Base-by-base conservation (phyloP, 441 rosid species). In the Pelargonium citronellum region DNA sequence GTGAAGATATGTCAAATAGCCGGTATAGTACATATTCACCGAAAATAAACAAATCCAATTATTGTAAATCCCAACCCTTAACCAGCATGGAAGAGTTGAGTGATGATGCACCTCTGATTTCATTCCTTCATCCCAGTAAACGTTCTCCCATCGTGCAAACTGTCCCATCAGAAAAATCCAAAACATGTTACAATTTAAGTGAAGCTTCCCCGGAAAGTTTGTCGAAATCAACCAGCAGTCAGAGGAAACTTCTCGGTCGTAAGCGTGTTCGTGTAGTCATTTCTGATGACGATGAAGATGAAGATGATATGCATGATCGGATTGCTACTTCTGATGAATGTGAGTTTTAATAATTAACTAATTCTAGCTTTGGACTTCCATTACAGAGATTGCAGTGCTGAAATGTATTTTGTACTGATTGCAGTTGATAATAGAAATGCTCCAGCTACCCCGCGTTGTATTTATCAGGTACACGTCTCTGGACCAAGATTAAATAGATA, bases 261-360 rank as follows among this genome's bases (percentile, higher is more conserved):
- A 95, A 95, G 69, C 91, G 95, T 67, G 62, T 80, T 64, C 89
- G 92, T 47, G 66, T 87, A 20, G 75, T 95, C 77, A 82, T 92
- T 79, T 92, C 95, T 69, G 99, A 92, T 69, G 97, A 92, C 68
- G 97, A 89, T 84, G 99, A 95, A 85, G 97, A 89, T 84, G 99
- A 95, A 85, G 87, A 71, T 74, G 97, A 90, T 69, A 73, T 80
- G 49, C 72, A 80, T 51, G 79, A 80, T 78, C 81, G 79, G 73
- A 72, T 81, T 74, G 87, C 86, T 68, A 80, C 84, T 75, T 82
- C 86, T 76, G 84, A 77, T 73, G 88, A 78, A 79, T 71, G 90
- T 86, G 75, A 62, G 87, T 80, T 72, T 77, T 19, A 64, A 65
- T 19, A 49, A 19, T 67, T 66, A 67, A 46, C 53, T 68, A 22